phyloP scores from a whole-genome alignment of 345 rosid species.

The Pugionium dolabratum region DNA sequence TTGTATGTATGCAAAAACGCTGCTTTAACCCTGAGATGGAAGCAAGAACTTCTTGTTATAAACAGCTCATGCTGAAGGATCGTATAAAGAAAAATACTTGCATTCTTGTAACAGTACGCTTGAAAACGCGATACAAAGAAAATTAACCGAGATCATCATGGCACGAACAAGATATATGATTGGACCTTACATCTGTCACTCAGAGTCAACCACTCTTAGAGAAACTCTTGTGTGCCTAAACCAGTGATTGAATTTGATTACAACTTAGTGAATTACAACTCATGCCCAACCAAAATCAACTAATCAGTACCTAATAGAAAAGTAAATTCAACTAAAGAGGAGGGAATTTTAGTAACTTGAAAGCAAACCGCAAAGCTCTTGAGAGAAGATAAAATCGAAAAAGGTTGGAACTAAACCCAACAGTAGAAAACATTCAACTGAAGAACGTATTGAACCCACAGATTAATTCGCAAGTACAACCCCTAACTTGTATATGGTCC shows the following conservation, averaged over 20 bases:
- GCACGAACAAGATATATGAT: not conserved
- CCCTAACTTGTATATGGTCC: not conserved
- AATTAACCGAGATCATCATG: not conserved
- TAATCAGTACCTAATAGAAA: not conserved
- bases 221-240: not conserved
- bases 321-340: slow-evolving; percentile 6
- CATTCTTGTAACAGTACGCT: not conserved
- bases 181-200: too few relatives aligned
- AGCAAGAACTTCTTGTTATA: slow-evolving; percentile 1
- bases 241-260: not conserved
- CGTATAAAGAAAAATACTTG: not conserved
- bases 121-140: not conserved
- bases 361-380: not conserved
- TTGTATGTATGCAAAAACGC: slow-evolving; percentile 9
- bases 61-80: not conserved
- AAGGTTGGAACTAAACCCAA: slow-evolving; percentile 26
- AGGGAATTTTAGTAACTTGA: not conserved
- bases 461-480: not conserved
- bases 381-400: not conserved
- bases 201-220: too few relatives aligned
- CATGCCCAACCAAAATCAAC: slow-evolving; percentile 9
- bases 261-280: not conserved
- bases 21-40: slow-evolving; percentile 44
- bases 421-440: not conserved
- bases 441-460: not conserved